Evolutionary conservation across 495 filamentous ascomycete genomes (phyloP), one percentile per base, ranked within the genome.

Genomic region (Bacidia gigantensis): DNA sequence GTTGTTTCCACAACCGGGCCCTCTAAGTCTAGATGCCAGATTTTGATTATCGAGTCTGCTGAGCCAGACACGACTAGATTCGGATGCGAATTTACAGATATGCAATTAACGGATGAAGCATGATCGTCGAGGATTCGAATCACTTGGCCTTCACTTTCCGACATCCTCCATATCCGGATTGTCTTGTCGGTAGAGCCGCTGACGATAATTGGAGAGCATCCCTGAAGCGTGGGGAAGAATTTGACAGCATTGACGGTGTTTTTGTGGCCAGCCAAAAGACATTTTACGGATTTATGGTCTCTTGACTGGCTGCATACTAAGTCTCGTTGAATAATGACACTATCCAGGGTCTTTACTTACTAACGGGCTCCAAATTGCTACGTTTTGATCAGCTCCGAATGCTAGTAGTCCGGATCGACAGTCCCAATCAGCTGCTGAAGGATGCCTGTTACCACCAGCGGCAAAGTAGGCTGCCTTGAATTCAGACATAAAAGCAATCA

Each of bases 341-440:
- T 22, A 17, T n/a, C n/a, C 24, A 45, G 50, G 45, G 55, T 51
- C 62, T 47, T 41, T 65, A 35, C 81, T 57, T 80, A 94, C 88
- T 63, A 76, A 62, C 44, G 92, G 87, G 60, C 82, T 71, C 92
- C 92, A 97, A 48, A 96, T 61, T 26, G 89, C 92, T 53, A 96
- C 73, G 68, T 90, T 92, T 53, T 78, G 78, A 67, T 88, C 87
- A 24, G 89, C 84, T 35, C 92, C 92, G 68, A 86, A 98, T 42
- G 90, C 93, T 35, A 97, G 73, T 50, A 89, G 66, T 11, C 83
- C 81, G 32, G 73, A 70, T 55, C 79, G 68, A 5, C 70, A 61
- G 61, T 88, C 78, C 92, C 92, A 98, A 67, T 97, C 92, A 12
- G 92, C 88, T 11, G 86, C 86, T 14, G 80, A 80, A 23, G 92